Evolutionary conservation across 2,329 filamentous ascomycete genomes (phyloP).

Genomic region (Cladosporium sp.): DNA sequence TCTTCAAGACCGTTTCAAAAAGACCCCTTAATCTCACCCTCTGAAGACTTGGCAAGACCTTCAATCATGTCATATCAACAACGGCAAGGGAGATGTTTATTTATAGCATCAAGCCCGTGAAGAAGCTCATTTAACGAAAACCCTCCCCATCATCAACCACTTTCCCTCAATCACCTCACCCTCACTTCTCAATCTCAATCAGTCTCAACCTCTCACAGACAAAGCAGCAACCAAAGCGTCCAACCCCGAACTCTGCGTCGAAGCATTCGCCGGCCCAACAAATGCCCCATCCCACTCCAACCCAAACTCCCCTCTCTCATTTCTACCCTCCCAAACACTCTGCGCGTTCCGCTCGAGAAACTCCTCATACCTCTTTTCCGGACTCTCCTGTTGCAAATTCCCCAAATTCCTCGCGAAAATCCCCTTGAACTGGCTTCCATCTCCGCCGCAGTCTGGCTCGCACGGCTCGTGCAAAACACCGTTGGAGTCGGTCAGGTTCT

Average conservation of each 20-base stretch:
- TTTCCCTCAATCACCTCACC: no score
- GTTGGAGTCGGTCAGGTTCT: constrained; percentile 30
- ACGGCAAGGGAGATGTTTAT: no score
- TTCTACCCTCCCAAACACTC: constrained; percentile 59
- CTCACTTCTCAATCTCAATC: no score
- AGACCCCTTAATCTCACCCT: no score
- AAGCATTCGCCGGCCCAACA: constrained; percentile 48
- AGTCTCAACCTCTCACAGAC: not conserved
- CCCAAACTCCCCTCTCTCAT: constrained; percentile 50
- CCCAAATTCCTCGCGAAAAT: constrained; percentile 63
- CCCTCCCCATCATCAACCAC: no score
- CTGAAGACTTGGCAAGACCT: no score
- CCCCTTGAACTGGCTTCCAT: constrained; percentile 65
- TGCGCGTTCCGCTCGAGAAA: constrained; percentile 60
- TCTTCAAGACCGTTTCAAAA: no score
- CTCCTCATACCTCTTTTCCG: constrained; percentile 43
- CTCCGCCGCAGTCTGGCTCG: constrained; percentile 35
- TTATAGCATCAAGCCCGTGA: no score
- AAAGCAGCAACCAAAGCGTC: constrained; percentile 30
- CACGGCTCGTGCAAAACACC: constrained; percentile 39
- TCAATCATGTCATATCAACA: no score
- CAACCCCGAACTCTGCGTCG: constrained; percentile 29
- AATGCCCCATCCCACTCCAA: no score
- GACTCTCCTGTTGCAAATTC: constrained; percentile 55
- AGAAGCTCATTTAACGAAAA: no score